Conservation (phyloP, 148 eudicot species). For the Silene uniflora region DNA sequence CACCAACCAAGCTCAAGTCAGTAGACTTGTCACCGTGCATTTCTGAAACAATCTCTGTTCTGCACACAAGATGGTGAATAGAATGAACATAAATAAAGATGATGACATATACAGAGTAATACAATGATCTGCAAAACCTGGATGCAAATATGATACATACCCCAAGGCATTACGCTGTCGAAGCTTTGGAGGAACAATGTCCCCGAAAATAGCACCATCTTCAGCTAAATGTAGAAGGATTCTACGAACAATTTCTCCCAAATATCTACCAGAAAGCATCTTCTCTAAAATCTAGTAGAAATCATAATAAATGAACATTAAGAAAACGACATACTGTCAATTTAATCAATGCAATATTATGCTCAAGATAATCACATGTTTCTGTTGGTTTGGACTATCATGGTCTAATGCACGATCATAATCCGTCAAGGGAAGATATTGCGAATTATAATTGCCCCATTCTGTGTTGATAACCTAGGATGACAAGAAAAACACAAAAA, state of each 20-base stretch:
- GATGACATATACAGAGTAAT: not conserved
- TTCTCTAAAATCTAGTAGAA: constrained; percentile 64
- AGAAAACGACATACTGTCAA: not conserved
- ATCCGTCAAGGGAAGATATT: constrained; percentile 66
- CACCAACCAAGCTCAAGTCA: too few species aligned
- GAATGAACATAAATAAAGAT: too few species aligned
- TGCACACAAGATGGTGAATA: too few species aligned
- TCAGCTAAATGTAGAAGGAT: too few species aligned
- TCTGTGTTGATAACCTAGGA: constrained; percentile 88
- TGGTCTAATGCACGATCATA: constrained; percentile 55
- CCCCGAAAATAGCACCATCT: constrained; percentile 75
- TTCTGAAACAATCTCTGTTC: too few species aligned
- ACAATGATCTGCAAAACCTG: not conserved
- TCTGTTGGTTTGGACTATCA: constrained; percentile 58
- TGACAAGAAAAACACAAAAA: too few species aligned
- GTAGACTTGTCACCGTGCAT: too few species aligned
- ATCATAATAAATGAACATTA: not conserved
- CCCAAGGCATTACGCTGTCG: constrained; percentile 43
- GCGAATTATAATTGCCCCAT: constrained; percentile 75
- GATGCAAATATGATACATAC: constrained; percentile 24
- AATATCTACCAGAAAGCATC: too few species aligned
- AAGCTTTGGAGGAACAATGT: constrained; percentile 54
- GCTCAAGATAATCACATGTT: constrained; percentile 45
- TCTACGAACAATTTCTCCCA: constrained; percentile 85
- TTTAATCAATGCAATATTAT: not conserved